Conservation (phyloP, 75 land plant genomes). For the Pseudotsuga menziesii region DNA sequence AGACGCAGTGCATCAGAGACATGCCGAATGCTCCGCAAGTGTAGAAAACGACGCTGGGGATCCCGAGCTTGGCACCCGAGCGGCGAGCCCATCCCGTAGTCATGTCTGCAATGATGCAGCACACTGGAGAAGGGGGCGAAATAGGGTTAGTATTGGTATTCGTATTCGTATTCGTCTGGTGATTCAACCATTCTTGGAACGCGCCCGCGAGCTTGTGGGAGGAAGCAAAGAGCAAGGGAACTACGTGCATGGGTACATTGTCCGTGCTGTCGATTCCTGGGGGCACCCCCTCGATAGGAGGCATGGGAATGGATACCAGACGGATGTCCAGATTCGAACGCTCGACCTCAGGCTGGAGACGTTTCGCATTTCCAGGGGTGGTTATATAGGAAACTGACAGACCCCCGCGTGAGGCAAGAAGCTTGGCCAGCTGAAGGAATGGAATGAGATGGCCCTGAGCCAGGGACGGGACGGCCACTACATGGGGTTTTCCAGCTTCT, state of each 20-base stretch:
- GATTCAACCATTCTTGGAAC: not conserved
- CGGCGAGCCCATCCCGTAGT: conserved; percentile 24
- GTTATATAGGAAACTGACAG: too few species aligned
- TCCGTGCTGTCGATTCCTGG: conserved; percentile 1
- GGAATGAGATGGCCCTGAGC: too few species aligned
- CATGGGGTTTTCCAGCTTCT: too few species aligned
- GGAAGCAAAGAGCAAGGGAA: not conserved
- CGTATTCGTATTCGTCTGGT: not conserved
- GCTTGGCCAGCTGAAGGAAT: too few species aligned
- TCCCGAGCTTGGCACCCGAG: conserved; percentile 25
- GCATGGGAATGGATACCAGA: not conserved
- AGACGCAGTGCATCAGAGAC: conserved; percentile 2
- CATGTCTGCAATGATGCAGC: conserved; percentile 40
- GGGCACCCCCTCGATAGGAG: conserved; percentile 6
- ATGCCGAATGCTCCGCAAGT: conserved; percentile 20
- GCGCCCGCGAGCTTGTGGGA: not conserved
- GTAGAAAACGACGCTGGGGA: conserved; percentile 33
- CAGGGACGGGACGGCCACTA: too few species aligned
- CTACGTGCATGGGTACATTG: not conserved
- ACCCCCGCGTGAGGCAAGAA: too few species aligned
- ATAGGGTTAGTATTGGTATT: not conserved
- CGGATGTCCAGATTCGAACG: not conserved
- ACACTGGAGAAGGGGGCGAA: conserved; percentile 5
- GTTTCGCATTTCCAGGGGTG: too few species aligned
- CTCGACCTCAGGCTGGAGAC: not conserved